These are phyloP conservation scores for Anthracocystis walkeri DNA, from an alignment of 1,284 basidiomycete species.

Conservation along the genomic window DNA sequence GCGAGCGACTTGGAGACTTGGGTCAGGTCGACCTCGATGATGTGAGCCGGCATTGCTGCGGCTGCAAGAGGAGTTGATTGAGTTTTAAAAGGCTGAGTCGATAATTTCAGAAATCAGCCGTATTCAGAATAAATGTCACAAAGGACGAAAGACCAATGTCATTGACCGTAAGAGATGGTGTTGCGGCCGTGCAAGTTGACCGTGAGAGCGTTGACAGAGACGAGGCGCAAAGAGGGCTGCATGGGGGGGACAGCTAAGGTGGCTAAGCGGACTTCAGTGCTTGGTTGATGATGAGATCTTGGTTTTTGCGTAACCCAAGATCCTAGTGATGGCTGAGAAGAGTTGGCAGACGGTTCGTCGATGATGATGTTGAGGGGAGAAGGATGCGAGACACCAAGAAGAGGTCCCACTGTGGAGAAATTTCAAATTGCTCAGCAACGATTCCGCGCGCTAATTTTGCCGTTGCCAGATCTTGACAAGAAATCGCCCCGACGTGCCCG, in stretches of 20 bases:
- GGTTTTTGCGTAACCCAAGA: conserved; percentile 8
- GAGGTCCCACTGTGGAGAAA: background rate
- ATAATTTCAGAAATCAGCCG: conserved; percentile 6
- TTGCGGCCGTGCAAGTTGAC: conserved; percentile 26
- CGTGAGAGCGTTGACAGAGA: conserved; percentile 19
- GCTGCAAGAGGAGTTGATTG: background rate
- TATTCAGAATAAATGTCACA: conserved; percentile 27
- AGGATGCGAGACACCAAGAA: background rate
- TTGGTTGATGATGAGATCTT: conserved; percentile 2
- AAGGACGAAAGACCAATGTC: conserved; percentile 37
- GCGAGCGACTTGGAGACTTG: conserved; percentile 63
- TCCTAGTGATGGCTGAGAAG: background rate
- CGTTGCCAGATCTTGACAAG: background rate
- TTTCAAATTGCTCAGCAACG: conserved; percentile 3
- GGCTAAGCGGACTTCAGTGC: conserved; percentile 29
- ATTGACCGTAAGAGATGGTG: conserved; percentile 33
- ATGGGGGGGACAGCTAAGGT: conserved; percentile 24
- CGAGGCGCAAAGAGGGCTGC: conserved; percentile 27
- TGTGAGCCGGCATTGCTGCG: conserved; percentile 39
- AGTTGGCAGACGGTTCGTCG: background rate
- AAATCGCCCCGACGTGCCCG: background rate
- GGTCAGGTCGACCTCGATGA: conserved; percentile 61
- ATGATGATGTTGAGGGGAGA: conserved; percentile 1
- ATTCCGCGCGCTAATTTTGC: background rate
- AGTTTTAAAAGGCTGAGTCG: background rate